A percentile compares a stretch with the other conserved stretches of the same genome.
These are phyloP conservation scores for Petunia secreta DNA, from an alignment of 257 asterid species.

Conservation along the genomic window DNA sequence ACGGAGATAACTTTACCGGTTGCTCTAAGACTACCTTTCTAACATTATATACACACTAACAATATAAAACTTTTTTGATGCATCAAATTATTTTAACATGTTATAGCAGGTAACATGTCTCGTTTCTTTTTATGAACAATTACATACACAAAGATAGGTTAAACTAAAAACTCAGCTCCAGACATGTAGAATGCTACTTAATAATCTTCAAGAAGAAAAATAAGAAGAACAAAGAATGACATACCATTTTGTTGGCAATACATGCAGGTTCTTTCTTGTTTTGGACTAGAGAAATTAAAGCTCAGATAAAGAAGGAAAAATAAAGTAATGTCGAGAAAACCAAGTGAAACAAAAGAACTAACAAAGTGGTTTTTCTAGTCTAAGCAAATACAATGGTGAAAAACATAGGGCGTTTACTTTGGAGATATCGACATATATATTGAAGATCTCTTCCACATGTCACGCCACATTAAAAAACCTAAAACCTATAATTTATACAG, in stretches of 20 bases:
- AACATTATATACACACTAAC: too few relatives aligned
- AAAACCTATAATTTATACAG: background rate
- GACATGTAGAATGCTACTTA: background rate
- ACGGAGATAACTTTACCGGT: too few relatives aligned
- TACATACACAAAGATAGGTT: too few relatives aligned
- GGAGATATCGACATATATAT: conserved; percentile 7
- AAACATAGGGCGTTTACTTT: conserved; percentile 22
- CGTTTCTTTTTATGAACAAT: too few relatives aligned
- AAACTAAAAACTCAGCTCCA: too few relatives aligned
- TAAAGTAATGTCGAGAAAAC: conserved; percentile 12
- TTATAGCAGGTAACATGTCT: too few relatives aligned
- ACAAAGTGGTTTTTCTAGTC: conserved; percentile 7
- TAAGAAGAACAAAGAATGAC: background rate
- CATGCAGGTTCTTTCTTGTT: conserved; percentile 2
- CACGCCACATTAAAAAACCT: background rate
- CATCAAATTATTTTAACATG: too few relatives aligned
- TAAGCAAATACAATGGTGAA: background rate
- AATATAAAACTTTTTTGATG: too few relatives aligned
- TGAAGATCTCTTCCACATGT: background rate
- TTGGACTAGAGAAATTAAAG: background rate
- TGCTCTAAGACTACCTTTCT: too few relatives aligned
- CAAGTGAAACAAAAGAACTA: background rate
- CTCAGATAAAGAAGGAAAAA: background rate
- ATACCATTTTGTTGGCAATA: background rate
- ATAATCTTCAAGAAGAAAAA: background rate